These are phyloP conservation scores for Vitis hybrid DNA, from an alignment of 177 flowering plant species.

Conservation along the genomic window DNA sequence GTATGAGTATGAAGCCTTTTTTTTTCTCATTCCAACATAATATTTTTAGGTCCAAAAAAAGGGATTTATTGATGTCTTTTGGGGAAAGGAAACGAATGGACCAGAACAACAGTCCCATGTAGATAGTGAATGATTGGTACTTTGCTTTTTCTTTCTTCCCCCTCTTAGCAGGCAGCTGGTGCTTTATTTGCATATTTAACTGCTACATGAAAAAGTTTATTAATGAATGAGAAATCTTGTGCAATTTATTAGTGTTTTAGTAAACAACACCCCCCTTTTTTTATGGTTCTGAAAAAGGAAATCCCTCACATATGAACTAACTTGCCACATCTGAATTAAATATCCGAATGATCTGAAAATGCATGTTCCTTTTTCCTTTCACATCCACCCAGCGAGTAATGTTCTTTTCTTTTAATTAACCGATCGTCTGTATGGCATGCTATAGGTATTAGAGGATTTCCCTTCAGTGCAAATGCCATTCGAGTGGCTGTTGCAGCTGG, in stretches of 20 bases:
- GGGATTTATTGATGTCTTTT: not conserved
- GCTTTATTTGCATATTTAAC: no score
- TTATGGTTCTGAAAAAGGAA: not conserved
- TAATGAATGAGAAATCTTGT: not conserved
- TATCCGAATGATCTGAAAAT: not conserved
- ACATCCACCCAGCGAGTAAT: not conserved
- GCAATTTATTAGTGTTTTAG: not conserved
- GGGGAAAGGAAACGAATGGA: not conserved
- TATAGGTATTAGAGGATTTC: constrained; percentile 84
- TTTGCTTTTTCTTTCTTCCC: no score
- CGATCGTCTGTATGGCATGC: not conserved
- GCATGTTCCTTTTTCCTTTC: not conserved
- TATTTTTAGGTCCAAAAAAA: not conserved
- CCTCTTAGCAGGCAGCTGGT: not conserved
- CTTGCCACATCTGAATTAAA: not conserved
- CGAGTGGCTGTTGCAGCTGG: constrained; percentile 91
- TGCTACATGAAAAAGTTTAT: no score
- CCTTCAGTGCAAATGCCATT: constrained; percentile 96
- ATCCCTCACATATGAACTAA: not conserved
- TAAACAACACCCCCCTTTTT: not conserved
- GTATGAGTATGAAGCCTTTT: not conserved
- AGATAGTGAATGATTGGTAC: no score
- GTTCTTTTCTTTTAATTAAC: not conserved
- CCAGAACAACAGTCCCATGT: not conserved
- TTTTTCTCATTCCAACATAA: not conserved